A percentile compares a stretch with the other conserved stretches of the same genome.
Evolutionary conservation across 371 early-diverging fungal genomes (phyloP).

Genomic region (Mortierella sp.): DNA sequence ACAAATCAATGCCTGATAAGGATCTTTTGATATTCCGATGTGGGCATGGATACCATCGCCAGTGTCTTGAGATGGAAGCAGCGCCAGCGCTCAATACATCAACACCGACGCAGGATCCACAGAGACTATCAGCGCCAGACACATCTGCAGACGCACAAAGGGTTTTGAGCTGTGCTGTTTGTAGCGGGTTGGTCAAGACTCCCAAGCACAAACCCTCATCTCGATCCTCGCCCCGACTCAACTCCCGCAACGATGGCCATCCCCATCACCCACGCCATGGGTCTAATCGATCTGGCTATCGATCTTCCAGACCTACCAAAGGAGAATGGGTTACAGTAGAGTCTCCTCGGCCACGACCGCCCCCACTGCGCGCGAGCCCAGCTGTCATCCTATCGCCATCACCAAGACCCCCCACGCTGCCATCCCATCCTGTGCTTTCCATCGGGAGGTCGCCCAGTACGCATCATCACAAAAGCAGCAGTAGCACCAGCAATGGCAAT

Average conservation of each 20-base stretch:
- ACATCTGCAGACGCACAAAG: slow-evolving; percentile 1
- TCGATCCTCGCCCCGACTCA: slow-evolving; percentile 12
- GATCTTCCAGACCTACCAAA: slow-evolving; percentile 1
- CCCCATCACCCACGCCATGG: slow-evolving; percentile 8
- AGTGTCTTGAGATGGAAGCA: slow-evolving; percentile 61
- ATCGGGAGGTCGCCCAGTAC: too few species aligned
- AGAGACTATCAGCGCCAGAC: not conserved
- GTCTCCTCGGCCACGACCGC: slow-evolving; percentile 20
- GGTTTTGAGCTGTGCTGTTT: slow-evolving; percentile 33
- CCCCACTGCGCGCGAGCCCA: slow-evolving; percentile 2
- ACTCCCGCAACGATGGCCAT: slow-evolving; percentile 11
- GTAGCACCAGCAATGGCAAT: slow-evolving; percentile 12
- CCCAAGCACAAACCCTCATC: slow-evolving; percentile 16
- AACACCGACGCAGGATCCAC: slow-evolving; percentile 3
- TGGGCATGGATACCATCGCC: slow-evolving; percentile 70
- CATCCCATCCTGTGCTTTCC: not conserved
- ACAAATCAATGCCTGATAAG: slow-evolving; percentile 27
- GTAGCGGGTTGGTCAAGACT: slow-evolving; percentile 34
- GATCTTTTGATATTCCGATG: slow-evolving; percentile 66
- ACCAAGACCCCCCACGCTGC: too few species aligned
- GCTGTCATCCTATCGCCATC: slow-evolving; percentile 13
- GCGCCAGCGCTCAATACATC: not conserved
- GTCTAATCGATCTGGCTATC: not conserved
- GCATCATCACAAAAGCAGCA: not conserved
- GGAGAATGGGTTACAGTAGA: slow-evolving; percentile 28